phyloP scores from a whole-genome alignment of 495 filamentous ascomycete species.

The Hypoxylon trugodes region DNA sequence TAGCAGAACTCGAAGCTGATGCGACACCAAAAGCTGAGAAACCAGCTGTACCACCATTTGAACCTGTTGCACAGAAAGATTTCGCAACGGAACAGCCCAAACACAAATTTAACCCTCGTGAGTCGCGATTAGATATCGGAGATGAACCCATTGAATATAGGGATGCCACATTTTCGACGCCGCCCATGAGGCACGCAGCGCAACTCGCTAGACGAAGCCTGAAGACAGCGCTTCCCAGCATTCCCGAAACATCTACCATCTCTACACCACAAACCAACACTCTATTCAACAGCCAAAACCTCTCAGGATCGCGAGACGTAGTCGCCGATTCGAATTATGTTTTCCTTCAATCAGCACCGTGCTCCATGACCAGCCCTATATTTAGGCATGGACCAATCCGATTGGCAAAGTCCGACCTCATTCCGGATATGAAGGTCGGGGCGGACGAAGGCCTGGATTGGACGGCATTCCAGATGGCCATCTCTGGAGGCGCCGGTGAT shows the following conservation, averaged over 20 bases:
- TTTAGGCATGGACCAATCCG: slow-evolving; percentile 61
- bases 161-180: slow-evolving; percentile 39
- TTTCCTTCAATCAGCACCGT: slow-evolving; percentile 54
- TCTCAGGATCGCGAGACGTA: slow-evolving; percentile 24
- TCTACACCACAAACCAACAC: slow-evolving; percentile 18
- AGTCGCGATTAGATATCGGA: slow-evolving; percentile 27
- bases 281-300: slow-evolving; percentile 30
- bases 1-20: slow-evolving; percentile 19
- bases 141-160: slow-evolving; percentile 27
- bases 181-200: slow-evolving; percentile 41
- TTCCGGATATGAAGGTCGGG: slow-evolving; percentile 47
- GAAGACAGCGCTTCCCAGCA: slow-evolving; percentile 51
- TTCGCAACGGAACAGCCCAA: slow-evolving; percentile 18
- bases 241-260: slow-evolving; percentile 48
- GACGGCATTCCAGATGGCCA: slow-evolving; percentile 66
- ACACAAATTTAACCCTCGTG: slow-evolving; percentile 8
- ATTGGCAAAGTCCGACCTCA: slow-evolving; percentile 50
- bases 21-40: slow-evolving; percentile 26
- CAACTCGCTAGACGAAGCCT: slow-evolving; percentile 32
- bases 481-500: slow-evolving; percentile 57
- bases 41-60: slow-evolving; percentile 2
- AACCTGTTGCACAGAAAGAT: slow-evolving; percentile 21
- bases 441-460: slow-evolving; percentile 60
- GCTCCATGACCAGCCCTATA: slow-evolving; percentile 48
- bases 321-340: slow-evolving; percentile 48